phyloP scores from a whole-genome alignment of 306 rosid species.

The Begonia fuchsioides region DNA sequence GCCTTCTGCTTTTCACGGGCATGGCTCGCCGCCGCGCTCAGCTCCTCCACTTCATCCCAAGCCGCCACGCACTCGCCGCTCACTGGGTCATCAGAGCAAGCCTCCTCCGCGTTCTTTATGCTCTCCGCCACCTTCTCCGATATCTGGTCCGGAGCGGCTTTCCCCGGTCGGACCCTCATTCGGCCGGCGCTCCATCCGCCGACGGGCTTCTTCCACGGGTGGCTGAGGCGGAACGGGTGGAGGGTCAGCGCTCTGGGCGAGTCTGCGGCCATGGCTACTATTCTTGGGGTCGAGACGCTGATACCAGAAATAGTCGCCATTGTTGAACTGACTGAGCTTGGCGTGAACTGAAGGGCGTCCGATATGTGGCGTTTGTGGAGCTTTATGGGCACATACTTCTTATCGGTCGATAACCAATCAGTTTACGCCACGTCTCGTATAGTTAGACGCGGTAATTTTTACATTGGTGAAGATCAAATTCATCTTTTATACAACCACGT shows the following conservation, averaged over 20 bases:
- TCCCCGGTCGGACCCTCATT: constrained; percentile 17
- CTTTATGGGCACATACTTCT: neutral
- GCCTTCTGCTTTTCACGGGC: constrained; percentile 49
- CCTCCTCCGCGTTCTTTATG: constrained; percentile 66
- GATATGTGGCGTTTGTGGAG: neutral
- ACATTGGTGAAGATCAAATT: too few relatives aligned
- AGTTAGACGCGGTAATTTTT: too few relatives aligned
- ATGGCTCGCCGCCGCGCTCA: constrained; percentile 97
- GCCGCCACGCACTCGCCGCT: constrained; percentile 93
- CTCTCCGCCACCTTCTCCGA: constrained; percentile 78
- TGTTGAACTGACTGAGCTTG: neutral
- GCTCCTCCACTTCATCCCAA: constrained; percentile 99
- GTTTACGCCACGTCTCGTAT: neutral
- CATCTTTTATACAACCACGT: too few relatives aligned
- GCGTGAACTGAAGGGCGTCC: too few relatives aligned
- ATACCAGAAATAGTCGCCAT: neutral
- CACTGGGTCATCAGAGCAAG: constrained; percentile 54
- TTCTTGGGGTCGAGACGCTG: neutral
- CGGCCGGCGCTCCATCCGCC: constrained; percentile 16
- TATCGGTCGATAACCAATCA: neutral
- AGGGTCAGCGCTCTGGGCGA: neutral
- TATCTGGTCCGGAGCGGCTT: constrained; percentile 54
- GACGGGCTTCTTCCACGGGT: constrained; percentile 5
- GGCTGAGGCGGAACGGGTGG: constrained; percentile 1
- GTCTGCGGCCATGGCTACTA: neutral